Evolutionary conservation across 192 early-diverging fungal genomes (phyloP), one percentile per base, ranked within the genome.

Genomic region (Thamnidium elegans): DNA sequence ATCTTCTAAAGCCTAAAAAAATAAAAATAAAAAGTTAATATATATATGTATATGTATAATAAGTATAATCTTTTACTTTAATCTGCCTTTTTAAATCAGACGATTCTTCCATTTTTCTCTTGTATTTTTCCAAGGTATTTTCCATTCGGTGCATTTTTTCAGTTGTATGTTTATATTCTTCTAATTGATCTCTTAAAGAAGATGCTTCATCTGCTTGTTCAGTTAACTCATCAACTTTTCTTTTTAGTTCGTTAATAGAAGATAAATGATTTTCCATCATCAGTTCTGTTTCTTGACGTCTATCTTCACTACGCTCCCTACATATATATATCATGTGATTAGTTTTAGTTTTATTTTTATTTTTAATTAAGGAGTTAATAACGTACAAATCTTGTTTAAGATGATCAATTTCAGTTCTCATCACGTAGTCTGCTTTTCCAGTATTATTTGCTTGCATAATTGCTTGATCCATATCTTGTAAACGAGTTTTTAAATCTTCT

Each of bases 61-160:
- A 32, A 15, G 11, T 23, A 39, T 21, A 15, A 36, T 58, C n/a
- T 1, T 21, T 7, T 55, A 81, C 84, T 63, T 90, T 92, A 61
- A 96, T 84, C 65, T 93, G 87, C 56, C 88, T 84, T 36, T 89
- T 83, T 52, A 95, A 58, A 51, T 97, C 94, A 1, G 81, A 82
- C 23, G 80, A 86, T 59, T 98, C 95, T 59, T 98, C 96, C 3
- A 94, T 81, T 62, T 94, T 92, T 74, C 93, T 91, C 69, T 94
- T 97, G 78, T 95, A 99, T 74, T 96, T 97, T 69, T 97, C 96
- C 63, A 95, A 83, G 19, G 94, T 84, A n/a, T 90, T 91, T 70
- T 99, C 97, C 10, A 91, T 85, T 78, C 94, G 96, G 76, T 90
- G 87, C 39, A 96, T 80, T 58, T 89, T 90, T 54, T 97, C 96